phyloP scores from a whole-genome alignment of 2,329 filamentous ascomycete species.

The Metarhizium guizhouense region DNA sequence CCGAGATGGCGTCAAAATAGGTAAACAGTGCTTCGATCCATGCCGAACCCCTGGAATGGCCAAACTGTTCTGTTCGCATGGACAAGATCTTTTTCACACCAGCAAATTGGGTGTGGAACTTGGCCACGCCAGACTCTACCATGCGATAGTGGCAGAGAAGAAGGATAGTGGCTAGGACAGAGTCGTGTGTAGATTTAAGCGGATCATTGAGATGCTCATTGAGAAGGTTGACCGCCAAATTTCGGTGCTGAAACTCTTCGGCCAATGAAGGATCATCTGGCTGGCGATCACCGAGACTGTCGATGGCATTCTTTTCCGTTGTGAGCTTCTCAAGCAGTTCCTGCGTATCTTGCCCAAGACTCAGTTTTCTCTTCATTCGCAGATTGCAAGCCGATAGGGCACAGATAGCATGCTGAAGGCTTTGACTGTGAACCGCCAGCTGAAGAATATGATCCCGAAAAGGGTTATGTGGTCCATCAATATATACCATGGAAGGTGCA shows the following conservation, averaged over 20 bases:
- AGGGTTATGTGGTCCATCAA: constrained; percentile 78
- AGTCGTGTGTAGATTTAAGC: constrained; percentile 68
- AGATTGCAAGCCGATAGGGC: constrained; percentile 84
- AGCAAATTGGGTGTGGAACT: constrained; percentile 88
- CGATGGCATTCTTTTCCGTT: constrained; percentile 36
- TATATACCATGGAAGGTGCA: constrained; percentile 83
- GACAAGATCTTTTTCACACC: constrained; percentile 85
- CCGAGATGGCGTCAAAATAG: constrained; percentile 89
- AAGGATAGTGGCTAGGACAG: constrained; percentile 77
- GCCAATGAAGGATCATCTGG: constrained; percentile 58
- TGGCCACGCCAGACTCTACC: constrained; percentile 85
- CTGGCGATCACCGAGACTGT: constrained; percentile 36
- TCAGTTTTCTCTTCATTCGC: constrained; percentile 68
- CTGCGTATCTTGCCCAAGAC: constrained; percentile 47
- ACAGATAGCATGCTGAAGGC: constrained; percentile 86
- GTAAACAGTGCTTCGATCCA: constrained; percentile 94
- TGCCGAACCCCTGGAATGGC: constrained; percentile 57
- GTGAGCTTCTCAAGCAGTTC: constrained; percentile 39
- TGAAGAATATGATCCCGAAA: constrained; percentile 76
- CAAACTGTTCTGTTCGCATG: constrained; percentile 47
- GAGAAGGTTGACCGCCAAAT: constrained; percentile 68
- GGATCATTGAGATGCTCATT: constrained; percentile 78
- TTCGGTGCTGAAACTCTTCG: constrained; percentile 76
- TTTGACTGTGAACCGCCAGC: constrained; percentile 67
- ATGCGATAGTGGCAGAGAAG: constrained; percentile 88